Evolutionary conservation across 495 filamentous ascomycete species (phyloP).

Genomic region (Neurospora sp.): DNA sequence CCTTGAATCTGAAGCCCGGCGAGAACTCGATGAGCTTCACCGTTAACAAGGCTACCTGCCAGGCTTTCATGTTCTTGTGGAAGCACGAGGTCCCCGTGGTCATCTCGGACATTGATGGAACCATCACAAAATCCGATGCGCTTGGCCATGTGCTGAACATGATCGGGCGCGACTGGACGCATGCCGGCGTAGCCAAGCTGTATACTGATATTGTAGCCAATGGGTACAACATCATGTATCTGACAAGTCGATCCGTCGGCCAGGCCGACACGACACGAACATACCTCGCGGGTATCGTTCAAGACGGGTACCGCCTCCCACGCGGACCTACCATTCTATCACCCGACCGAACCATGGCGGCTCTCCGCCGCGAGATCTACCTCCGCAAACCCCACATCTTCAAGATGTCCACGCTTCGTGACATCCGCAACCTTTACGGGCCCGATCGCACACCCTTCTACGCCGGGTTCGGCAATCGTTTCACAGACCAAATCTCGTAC

Average conservation of each 20-base stretch:
- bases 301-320: constrained; percentile 79
- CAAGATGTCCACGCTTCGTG: constrained; percentile 96
- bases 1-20: constrained; percentile 70
- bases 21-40: constrained; percentile 91
- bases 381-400: constrained; percentile 95
- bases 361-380: constrained; percentile 86
- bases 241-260: constrained; percentile 87
- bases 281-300: constrained; percentile 81
- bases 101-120: constrained; percentile 97
- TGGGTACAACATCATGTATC: constrained; percentile 97
- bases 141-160: constrained; percentile 96
- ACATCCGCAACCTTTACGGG: constrained; percentile 85
- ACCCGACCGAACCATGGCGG: constrained; percentile 93
- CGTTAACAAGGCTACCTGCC: constrained; percentile 87
- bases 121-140: constrained; percentile 97
- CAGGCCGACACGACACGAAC: constrained; percentile 85
- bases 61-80: constrained; percentile 89
- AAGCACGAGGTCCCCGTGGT: constrained; percentile 81
- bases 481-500: constrained; percentile 95
- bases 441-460: constrained; percentile 77
- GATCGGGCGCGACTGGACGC: constrained; percentile 98
- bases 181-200: constrained; percentile 89
- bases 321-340: constrained; percentile 90
- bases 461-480: constrained; percentile 91
- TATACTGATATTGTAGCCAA: constrained; percentile 94